These are phyloP conservation scores for Oryza australiensis DNA, from an alignment of 176 grass and related monocot genomes.

Conservation along the genomic window DNA sequence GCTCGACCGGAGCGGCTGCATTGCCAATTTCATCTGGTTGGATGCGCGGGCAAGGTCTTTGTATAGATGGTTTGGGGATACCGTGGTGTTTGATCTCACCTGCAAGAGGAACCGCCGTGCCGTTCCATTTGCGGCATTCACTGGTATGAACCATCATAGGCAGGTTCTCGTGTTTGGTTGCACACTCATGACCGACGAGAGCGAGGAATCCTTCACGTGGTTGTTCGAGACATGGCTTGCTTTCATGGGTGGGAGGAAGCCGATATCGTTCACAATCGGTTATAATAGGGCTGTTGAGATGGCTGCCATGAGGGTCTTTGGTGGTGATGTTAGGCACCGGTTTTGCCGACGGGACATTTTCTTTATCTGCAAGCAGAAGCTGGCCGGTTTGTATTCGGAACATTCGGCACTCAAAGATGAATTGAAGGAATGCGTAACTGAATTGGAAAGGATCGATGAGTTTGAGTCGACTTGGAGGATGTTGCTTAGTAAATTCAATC, in stretches of 20 bases:
- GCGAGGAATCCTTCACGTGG: conserved; percentile 57
- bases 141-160: conserved; percentile 65
- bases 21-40: conserved; percentile 64
- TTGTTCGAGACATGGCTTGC: conserved; percentile 63
- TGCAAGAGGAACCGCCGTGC: conserved; percentile 53
- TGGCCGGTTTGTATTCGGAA: conserved; percentile 39
- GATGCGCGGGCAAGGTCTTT: conserved; percentile 41
- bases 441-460: conserved; percentile 42
- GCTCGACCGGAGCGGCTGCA: conserved; percentile 44
- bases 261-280: conserved; percentile 44
- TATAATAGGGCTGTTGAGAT: conserved; percentile 42
- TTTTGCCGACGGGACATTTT: conserved; percentile 64
- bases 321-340: conserved; percentile 34
- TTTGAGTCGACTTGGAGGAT: conserved; percentile 58
- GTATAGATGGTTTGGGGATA: conserved; percentile 54
- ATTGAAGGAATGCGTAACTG: conserved; percentile 54
- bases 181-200: conserved; percentile 68
- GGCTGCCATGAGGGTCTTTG: conserved; percentile 42
- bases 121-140: conserved; percentile 54
- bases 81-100: conserved; percentile 52
- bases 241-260: conserved; percentile 47
- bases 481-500: conserved; percentile 48
- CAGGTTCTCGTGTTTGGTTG: conserved; percentile 58
- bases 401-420: conserved; percentile 54
- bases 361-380: conserved; percentile 48